phyloP scores from a whole-genome alignment of 129 eudicot species.

The Saposhnikovia divaricata region DNA sequence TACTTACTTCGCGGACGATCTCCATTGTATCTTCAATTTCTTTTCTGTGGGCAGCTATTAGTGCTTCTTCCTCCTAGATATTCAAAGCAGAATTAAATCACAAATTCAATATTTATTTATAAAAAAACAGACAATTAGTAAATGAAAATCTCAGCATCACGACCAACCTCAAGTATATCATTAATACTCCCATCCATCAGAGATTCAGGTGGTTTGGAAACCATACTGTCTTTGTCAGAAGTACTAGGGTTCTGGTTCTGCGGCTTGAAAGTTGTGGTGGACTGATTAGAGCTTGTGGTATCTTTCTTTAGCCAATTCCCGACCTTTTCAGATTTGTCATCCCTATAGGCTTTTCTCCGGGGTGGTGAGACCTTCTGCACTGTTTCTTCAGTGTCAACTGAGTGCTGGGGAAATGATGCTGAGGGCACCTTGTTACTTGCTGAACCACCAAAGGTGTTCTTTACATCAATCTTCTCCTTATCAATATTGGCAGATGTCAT shows the following conservation, averaged over 20 bases:
- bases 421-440: conserved; percentile 41
- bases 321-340: conserved; percentile 56
- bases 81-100: background rate
- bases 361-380: conserved; percentile 95
- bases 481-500: conserved; percentile 28
- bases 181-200: conserved; percentile 61
- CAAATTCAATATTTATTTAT: background rate
- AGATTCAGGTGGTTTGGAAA: conserved; percentile 42
- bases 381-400: conserved; percentile 57
- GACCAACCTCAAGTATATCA: conserved; percentile 79
- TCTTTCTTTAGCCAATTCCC: conserved; percentile 45
- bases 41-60: conserved; percentile 88
- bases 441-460: conserved; percentile 28
- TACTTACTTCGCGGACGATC: conserved; percentile 89
- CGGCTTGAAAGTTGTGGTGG: conserved; percentile 42
- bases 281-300: conserved; percentile 27
- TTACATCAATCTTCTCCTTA: conserved; percentile 47
- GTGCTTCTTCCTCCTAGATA: conserved; percentile 85
- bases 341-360: conserved; percentile 62
- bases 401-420: conserved; percentile 29
- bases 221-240: conserved; percentile 28
- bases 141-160: background rate
- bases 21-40: conserved; percentile 99
- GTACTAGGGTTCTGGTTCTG: conserved; percentile 38
- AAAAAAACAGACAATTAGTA: background rate